Evolutionary conservation across 2,329 filamentous ascomycete genomes (phyloP), one percentile per base, ranked within the genome.

Genomic region (Colletotrichum chlorophyti): DNA sequence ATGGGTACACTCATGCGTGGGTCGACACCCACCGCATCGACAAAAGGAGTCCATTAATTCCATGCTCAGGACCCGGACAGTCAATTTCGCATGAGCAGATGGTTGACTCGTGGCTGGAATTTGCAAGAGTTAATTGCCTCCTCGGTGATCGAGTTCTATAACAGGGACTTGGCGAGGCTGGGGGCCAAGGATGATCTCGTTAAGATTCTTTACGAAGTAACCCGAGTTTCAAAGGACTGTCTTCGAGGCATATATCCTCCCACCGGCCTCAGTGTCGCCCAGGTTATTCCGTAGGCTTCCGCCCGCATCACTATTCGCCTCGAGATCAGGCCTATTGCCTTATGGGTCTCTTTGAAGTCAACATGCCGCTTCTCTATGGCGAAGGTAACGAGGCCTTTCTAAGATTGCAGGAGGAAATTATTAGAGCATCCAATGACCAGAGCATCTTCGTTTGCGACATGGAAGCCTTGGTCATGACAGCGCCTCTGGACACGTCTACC

Each of bases 341-440:
- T 24, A 58, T 75, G 29, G 73, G 73, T 1, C 60, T 75, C 3
- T 75, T 73, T 21, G 66, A 63, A 29, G 65, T 76, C 4, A 70
- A 69, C 23, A 74, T 76, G 70, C 67, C 70, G 6, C 61, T 74
- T 19, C 60, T 74, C 0, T 75, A 74, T 15, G 73, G 73, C 2
- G 73, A 75, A 34, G 71, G 72, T n/a, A 46, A 23, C 26, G 67
- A 62, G 34, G 71, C 73, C 9, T 75, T 73, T 46, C 48, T 66
- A 6, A 65, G 73, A 21, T 60, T 75, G 2, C 71, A 75, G 52
- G 65, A 73, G 42, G 71, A 74, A 21, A 71, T 75, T 11, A 62
- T 75, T 34, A 69, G 68, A 53, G 58, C 47, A 14, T 65, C 70
- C 0, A 65, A 70, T 10, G 74, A 76, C 53, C 70, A 76, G 26